These are phyloP conservation scores for Colletotrichum navitas DNA, from an alignment of 2,329 filamentous ascomycete species.

Conservation along the genomic window DNA sequence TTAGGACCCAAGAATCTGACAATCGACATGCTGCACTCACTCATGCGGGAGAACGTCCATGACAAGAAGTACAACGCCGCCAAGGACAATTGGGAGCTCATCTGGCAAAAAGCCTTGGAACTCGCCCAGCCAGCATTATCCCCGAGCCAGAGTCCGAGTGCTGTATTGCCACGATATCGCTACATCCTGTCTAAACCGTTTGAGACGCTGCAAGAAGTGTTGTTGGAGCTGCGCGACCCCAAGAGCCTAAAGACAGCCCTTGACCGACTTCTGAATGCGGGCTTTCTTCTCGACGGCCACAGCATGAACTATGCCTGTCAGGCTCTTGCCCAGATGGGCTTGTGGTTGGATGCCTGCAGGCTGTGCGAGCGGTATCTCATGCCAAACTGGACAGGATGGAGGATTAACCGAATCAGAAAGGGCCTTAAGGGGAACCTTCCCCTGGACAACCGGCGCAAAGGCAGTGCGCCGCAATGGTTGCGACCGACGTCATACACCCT, in stretches of 20 bases:
- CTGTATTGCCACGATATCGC: slow-evolving; percentile 61
- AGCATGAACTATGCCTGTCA: slow-evolving; percentile 88
- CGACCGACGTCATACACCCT: slow-evolving; percentile 61
- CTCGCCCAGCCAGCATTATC: slow-evolving; percentile 53
- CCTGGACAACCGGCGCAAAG: slow-evolving; percentile 55
- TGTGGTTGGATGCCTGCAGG: slow-evolving; percentile 75
- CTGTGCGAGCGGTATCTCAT: slow-evolving; percentile 85
- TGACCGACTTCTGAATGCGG: slow-evolving; percentile 68
- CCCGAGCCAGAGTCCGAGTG: slow-evolving; percentile 1
- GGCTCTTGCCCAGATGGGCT: slow-evolving; percentile 70
- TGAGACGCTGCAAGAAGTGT: slow-evolving; percentile 62
- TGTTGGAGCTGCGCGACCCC: slow-evolving; percentile 56
- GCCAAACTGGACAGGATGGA: slow-evolving; percentile 83
- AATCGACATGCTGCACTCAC: slow-evolving; percentile 67
- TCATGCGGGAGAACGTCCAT: slow-evolving; percentile 76
- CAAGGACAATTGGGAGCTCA: slow-evolving; percentile 74
- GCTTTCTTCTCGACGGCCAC: slow-evolving; percentile 79
- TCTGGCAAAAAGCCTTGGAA: slow-evolving; percentile 65
- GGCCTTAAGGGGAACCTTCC: slow-evolving; percentile 49
- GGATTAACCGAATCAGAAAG: slow-evolving; percentile 42
- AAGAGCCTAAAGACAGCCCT: slow-evolving; percentile 65
- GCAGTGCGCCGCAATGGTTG: slow-evolving; percentile 52
- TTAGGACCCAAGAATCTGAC: slow-evolving; percentile 56
- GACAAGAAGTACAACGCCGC: slow-evolving; percentile 71
- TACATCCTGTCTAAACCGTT: slow-evolving; percentile 66